Base-by-base conservation (phyloP, 805 yeast genomes). In the Komagataella kurtzmanii region DNA sequence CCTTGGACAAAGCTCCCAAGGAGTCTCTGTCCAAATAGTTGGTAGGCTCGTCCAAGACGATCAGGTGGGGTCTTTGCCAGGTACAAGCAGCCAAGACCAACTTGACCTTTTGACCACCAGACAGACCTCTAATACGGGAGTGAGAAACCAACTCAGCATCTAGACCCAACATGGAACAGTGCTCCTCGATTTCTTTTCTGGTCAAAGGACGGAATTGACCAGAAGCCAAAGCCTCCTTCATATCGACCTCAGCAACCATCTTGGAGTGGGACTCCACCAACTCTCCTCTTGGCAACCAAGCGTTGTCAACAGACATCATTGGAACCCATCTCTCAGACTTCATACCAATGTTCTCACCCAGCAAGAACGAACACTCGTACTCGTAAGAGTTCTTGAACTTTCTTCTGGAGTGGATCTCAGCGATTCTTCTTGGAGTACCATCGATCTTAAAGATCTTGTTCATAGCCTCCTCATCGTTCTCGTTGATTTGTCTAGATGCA, bases 41-140 rank as follows among this genome's bases (percentile, higher is more conserved):
- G 68, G 99, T 93, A 77, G 99, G 99, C 82, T 91, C 99, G 80
- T 93, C 99, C 75, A 93, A 86, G 65, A 93, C 99, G 66, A 93
- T 90, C 80, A 93, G 82, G 74, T 93, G 99, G 71, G 99, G 99
- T 83, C 98, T 91, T 81, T 91, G 97, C 99, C 99, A 93, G 56
- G 98, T 90, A 85, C 98, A 88, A 76, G 98, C 99, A 76, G 99
- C 99, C 68, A 93, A 79, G 68, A 93, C 99, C 73, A 93, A 86
- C 80, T 93, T 93, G 76, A 93, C 99, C 85, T 93, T 93, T 83
- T 93, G 99, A 81, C 99, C 99, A 85, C 99, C 99, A 65, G 99
- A 93, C 69, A 93, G 83, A 87, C 99, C 98, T 82, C 97, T 90
- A 75, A 93, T 93, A 82, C 97, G 91, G 64, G 99, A 90, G 84